Conservation (phyloP, 768 basidiomycete species). For the Podaxis sp. region DNA sequence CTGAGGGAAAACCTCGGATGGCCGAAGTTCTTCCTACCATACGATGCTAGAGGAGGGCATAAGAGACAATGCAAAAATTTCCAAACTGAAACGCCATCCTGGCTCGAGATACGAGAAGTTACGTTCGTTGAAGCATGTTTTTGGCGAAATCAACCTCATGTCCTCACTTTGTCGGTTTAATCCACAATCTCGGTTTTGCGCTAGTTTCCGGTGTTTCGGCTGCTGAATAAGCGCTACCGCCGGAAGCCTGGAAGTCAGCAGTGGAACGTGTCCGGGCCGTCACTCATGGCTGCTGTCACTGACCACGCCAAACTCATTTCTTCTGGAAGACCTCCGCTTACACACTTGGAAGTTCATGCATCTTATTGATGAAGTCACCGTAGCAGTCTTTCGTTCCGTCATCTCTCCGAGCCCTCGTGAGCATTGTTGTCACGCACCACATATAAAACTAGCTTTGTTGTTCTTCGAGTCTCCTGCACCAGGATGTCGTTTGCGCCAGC, state of each 20-base stretch:
- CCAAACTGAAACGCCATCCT: not conserved
- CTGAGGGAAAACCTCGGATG: conserved; percentile 24
- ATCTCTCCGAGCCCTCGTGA: conserved; percentile 34
- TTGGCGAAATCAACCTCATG: not conserved
- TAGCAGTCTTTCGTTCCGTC: conserved; percentile 22
- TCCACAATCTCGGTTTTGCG: not conserved
- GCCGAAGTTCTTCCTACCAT: conserved; percentile 26
- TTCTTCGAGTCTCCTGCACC: not conserved
- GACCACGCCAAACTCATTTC: conserved; percentile 3
- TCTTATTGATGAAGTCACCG: conserved; percentile 8
- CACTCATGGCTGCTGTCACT: conserved; percentile 14
- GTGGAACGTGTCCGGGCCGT: conserved; percentile 4
- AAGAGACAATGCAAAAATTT: conserved; percentile 5
- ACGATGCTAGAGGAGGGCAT: not conserved
- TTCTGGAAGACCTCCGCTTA: conserved; percentile 12
- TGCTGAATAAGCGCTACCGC: conserved; percentile 25
- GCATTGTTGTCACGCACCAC: conserved; percentile 19
- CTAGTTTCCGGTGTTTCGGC: conserved; percentile 6
- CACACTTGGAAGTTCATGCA: not conserved
- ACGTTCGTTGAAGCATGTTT: not conserved
- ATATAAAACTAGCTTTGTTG: conserved; percentile 18
- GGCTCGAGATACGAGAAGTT: not conserved
- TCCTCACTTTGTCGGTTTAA: not conserved
- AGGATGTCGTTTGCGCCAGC: conserved; percentile 6
- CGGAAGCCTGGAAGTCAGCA: conserved; percentile 16